Evolutionary conservation across 1,139 yeast genomes (phyloP), one percentile per base, ranked within the genome.

Genomic region (Geotrichum australiense): DNA sequence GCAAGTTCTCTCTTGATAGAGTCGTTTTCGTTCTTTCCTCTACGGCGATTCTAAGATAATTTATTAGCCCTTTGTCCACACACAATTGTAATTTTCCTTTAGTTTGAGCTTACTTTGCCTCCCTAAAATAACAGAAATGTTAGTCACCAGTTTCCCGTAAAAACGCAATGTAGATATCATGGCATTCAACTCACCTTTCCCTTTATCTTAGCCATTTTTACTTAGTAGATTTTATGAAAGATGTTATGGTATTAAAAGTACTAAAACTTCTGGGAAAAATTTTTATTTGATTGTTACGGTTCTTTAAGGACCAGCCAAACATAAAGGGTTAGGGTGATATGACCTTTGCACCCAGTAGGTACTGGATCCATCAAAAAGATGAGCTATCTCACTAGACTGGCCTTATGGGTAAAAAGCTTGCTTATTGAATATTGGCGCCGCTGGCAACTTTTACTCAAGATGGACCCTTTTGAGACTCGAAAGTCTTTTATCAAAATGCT

Each of bases 21-120:
- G 50, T 77, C 83, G 65, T 79, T 79, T 64, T 81, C 95, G 66
- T 87, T 89, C 94, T 91, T 91, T 66, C 98, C 98, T 78, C 96
- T 85, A 78, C 97, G 85, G 74, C 96, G 85, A 67, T 87, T 89
- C 73, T 83, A 80, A 24, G 16, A 25, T 18, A 12, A 29, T 10
- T 18, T 32, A 10, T 32, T 8, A n/a, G 15, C 8, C 18, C 32
- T 10, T 7, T 20, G 8, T 6, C 20, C 30, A 26, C 14, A 12
- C 7, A 6, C 6, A 5, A 7, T 12, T 23, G n/a, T 3, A 16
- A n/a, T 14, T 14, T 33, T 27, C 24, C 8, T 15, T 5, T 12
- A 31, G 21, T 10, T 19, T 3, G 16, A 22, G 30, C 40, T 26
- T 41, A 41, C 43, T 31, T 41, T 41, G 34, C 45, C 45, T 42